Conservation (phyloP, 441 rosid genomes). For the Syzygium syzygioides region DNA sequence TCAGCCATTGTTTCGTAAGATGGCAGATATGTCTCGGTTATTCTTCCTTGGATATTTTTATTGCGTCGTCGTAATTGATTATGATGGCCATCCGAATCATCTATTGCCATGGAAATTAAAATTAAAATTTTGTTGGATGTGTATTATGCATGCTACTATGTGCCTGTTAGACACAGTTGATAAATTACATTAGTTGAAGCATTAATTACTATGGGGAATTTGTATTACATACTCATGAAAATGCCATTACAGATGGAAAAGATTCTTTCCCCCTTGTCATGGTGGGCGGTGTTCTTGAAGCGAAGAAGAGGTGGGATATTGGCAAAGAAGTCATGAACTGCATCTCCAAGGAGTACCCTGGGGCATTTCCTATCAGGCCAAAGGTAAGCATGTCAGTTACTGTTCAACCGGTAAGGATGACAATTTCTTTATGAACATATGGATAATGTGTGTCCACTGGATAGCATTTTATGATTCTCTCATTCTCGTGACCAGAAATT, state of each 20-base stretch:
- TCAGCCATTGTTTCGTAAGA: background rate
- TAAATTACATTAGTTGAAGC: background rate
- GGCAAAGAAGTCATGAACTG: constrained; percentile 57
- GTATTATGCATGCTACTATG: background rate
- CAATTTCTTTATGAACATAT: background rate
- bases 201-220: background rate
- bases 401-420: background rate
- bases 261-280: constrained; percentile 58
- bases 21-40: background rate
- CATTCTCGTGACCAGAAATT: background rate
- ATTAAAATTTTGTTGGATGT: background rate
- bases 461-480: background rate
- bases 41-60: background rate
- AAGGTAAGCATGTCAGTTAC: constrained; percentile 31
- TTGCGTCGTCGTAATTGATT: background rate
- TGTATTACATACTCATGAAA: background rate
- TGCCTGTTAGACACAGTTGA: background rate
- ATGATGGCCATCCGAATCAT: background rate
- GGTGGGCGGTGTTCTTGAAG: constrained; percentile 83
- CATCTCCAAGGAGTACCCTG: constrained; percentile 48
- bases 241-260: constrained; percentile 43
- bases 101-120: background rate
- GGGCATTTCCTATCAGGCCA: constrained; percentile 50
- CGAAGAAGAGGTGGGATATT: constrained; percentile 62
- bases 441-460: background rate